phyloP scores from a whole-genome alignment of 2,329 filamentous ascomycete genomes.

The Aspergillus sojae region DNA sequence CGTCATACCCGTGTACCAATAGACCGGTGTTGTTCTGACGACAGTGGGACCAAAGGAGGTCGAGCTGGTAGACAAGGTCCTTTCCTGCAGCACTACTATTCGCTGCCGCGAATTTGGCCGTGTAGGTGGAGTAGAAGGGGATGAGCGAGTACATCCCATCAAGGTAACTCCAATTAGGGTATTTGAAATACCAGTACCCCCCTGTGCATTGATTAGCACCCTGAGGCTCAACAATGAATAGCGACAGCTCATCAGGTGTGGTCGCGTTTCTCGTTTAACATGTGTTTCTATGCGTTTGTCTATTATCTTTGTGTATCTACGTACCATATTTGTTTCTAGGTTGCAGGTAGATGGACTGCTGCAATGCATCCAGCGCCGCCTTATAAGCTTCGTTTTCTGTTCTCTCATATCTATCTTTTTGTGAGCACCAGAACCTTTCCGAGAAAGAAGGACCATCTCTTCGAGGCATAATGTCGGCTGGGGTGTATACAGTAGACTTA shows the following conservation, averaged over 20 bases:
- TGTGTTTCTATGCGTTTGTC: not conserved
- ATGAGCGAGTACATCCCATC: conserved; percentile 55
- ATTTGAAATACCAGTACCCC: conserved; percentile 33
- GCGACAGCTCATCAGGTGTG: rapidly evolving
- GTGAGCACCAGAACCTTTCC: not conserved
- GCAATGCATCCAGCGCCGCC: conserved; percentile 19
- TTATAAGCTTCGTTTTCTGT: conserved; percentile 13
- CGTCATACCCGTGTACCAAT: conserved; percentile 60
- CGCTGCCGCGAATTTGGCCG: conserved; percentile 36
- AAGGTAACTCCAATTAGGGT: conserved; percentile 57
- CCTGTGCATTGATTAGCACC: not conserved
- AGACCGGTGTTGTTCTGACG: conserved; percentile 45
- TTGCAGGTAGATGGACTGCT: conserved; percentile 24
- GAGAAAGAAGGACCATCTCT: not conserved
- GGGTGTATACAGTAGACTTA: conserved; percentile 1
- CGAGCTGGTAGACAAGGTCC: conserved; percentile 51
- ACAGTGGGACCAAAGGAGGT: conserved; percentile 50
- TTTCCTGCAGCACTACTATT: conserved; percentile 45
- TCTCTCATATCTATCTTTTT: conserved; percentile 16
- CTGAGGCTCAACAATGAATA: not conserved
- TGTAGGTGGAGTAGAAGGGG: conserved; percentile 16
- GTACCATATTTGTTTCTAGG: conserved; percentile 20
- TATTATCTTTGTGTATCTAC: not conserved
- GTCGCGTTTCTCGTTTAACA: not conserved
- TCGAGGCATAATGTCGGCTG: not conserved